These are phyloP conservation scores for Phyllosticta citribraziliensis DNA, from an alignment of 2,329 filamentous ascomycete species.

Conservation along the genomic window DNA sequence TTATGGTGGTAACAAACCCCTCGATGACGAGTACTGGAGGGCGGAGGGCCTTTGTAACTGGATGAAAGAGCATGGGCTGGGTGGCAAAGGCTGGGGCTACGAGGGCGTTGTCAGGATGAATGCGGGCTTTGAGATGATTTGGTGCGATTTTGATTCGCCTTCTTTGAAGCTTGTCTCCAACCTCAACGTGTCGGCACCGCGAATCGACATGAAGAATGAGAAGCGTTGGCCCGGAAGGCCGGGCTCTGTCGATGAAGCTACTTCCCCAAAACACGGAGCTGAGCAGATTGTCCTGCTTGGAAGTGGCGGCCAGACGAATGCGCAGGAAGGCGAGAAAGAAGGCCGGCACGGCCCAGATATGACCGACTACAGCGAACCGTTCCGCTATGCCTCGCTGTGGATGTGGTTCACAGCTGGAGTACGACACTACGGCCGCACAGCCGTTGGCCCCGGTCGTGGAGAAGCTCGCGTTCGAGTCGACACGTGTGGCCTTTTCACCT, in stretches of 20 bases:
- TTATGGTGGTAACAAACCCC: slow-evolving; percentile 21
- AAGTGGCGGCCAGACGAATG: neutral
- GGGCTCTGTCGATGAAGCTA: neutral
- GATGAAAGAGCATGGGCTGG: slow-evolving; percentile 31
- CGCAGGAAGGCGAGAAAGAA: slow-evolving; percentile 7
- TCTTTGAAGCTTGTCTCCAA: slow-evolving; percentile 35
- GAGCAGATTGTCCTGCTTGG: neutral
- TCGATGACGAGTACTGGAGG: slow-evolving; percentile 39
- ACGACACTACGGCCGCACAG: slow-evolving; percentile 28
- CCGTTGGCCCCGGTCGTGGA: slow-evolving; percentile 30
- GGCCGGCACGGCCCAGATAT: slow-evolving; percentile 15
- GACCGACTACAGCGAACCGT: slow-evolving; percentile 14
- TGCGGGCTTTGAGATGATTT: slow-evolving; percentile 44
- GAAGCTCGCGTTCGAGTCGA: slow-evolving; percentile 33
- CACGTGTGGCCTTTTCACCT: slow-evolving; percentile 37
- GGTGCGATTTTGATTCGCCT: slow-evolving; percentile 40
- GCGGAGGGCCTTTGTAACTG: slow-evolving; percentile 40
- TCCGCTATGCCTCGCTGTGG: slow-evolving; percentile 11
- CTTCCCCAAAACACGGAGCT: too few relatives aligned
- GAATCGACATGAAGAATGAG: slow-evolving; percentile 16
- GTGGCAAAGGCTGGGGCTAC: slow-evolving; percentile 39
- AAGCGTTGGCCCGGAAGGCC: neutral
- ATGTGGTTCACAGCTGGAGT: slow-evolving; percentile 37
- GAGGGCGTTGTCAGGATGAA: slow-evolving; percentile 45
- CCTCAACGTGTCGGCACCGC: slow-evolving; percentile 39